A percentile compares a stretch with the other conserved stretches of the same genome.
phyloP scores from a whole-genome alignment of 2,329 filamentous ascomycete genomes.

The Knoxdaviesia proteae region DNA sequence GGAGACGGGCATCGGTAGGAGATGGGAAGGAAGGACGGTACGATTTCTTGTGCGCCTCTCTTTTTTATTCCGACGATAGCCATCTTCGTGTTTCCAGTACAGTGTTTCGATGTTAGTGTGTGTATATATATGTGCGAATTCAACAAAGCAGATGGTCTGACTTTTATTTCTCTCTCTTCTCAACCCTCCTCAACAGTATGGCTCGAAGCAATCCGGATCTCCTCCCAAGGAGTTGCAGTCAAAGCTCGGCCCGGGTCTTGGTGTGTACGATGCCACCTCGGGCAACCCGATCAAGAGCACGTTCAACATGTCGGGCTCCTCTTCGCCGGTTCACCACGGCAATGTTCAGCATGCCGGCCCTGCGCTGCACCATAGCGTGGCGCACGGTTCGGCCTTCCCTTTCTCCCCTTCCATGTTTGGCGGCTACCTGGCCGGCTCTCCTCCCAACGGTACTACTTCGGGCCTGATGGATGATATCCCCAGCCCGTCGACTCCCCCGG shows the following conservation, averaged over 20 bases:
- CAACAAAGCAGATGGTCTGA: too few relatives aligned
- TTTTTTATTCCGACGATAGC: too few relatives aligned
- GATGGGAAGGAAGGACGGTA: too few relatives aligned
- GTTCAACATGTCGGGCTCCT: background rate
- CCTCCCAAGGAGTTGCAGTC: too few relatives aligned
- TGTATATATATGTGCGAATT: too few relatives aligned
- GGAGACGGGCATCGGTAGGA: too few relatives aligned
- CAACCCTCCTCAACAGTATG: constrained; percentile 27
- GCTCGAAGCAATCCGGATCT: constrained; percentile 34
- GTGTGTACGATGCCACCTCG: constrained; percentile 14
- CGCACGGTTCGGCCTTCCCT: constrained; percentile 7
- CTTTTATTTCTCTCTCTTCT: background rate
- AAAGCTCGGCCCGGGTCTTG: too few relatives aligned
- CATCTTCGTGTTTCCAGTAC: too few relatives aligned
- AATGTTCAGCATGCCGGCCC: constrained; percentile 14
- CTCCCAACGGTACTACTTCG: constrained; percentile 9
- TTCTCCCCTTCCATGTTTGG: constrained; percentile 10
- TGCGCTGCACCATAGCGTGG: constrained; percentile 22
- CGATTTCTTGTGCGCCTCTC: too few relatives aligned
- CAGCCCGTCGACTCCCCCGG: constrained; percentile 11
- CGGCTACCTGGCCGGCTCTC: constrained; percentile 14
- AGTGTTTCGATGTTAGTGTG: too few relatives aligned
- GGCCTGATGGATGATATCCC: constrained; percentile 1
- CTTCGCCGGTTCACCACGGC: constrained; percentile 18
- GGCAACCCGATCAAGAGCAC: constrained; percentile 6